phyloP scores from a whole-genome alignment of 2,329 filamentous ascomycete genomes.

The Alternaria angustiovoidea region DNA sequence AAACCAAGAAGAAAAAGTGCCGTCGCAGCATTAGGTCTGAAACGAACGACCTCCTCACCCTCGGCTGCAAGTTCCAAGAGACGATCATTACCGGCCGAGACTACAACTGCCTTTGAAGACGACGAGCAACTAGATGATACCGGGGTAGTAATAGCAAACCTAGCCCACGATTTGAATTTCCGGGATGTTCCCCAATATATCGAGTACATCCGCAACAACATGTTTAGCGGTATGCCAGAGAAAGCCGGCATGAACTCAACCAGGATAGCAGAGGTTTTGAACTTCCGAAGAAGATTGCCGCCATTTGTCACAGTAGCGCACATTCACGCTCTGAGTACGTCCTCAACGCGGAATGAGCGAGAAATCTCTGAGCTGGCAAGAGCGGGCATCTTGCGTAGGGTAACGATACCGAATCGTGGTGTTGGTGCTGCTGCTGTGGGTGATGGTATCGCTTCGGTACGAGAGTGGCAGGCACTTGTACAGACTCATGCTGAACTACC shows the following conservation, averaged over 20 bases:
- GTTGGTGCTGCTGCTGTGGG: slow-evolving; percentile 66
- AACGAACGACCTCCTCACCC: slow-evolving; percentile 48
- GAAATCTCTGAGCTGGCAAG: slow-evolving; percentile 69
- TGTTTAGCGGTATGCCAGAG: slow-evolving; percentile 71
- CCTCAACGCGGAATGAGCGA: slow-evolving; percentile 71
- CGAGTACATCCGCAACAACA: slow-evolving; percentile 65
- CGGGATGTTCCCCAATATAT: slow-evolving; percentile 71
- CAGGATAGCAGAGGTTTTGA: slow-evolving; percentile 69
- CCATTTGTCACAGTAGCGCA: slow-evolving; percentile 72
- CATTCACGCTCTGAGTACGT: slow-evolving; percentile 68
- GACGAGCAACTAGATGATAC: slow-evolving; percentile 64
- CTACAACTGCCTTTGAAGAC: slow-evolving; percentile 40
- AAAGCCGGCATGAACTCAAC: slow-evolving; percentile 69
- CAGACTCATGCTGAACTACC: slow-evolving; percentile 31
- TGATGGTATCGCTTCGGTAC: slow-evolving; percentile 69
- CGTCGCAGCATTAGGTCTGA: slow-evolving; percentile 37
- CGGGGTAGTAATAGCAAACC: slow-evolving; percentile 61
- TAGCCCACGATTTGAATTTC: slow-evolving; percentile 65
- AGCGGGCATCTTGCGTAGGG: slow-evolving; percentile 66
- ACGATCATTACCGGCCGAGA: slow-evolving; percentile 26
- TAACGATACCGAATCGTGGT: slow-evolving; percentile 69
- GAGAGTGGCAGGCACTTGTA: slow-evolving; percentile 56
- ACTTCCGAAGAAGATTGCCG: slow-evolving; percentile 67
- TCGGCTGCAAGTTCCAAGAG: slow-evolving; percentile 49
- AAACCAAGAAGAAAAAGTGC: slow-evolving; percentile 35